phyloP scores from a whole-genome alignment of 2,329 filamentous ascomycete genomes.

The Zarea fungicola region DNA sequence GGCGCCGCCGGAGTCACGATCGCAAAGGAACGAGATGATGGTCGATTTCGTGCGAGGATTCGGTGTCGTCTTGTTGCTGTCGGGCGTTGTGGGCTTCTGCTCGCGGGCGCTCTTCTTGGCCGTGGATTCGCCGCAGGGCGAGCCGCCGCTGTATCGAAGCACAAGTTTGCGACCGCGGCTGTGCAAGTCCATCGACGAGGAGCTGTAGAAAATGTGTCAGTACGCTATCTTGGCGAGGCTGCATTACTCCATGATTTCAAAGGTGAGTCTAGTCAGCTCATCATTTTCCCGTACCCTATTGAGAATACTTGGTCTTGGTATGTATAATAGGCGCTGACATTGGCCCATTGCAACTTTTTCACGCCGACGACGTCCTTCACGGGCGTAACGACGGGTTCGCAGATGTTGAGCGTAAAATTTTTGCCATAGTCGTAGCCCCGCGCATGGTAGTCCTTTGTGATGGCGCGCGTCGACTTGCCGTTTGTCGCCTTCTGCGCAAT shows the following conservation, averaged over 20 bases:
- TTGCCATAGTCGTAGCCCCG: conserved; percentile 71
- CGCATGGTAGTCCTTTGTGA: conserved; percentile 53
- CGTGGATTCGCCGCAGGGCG: conserved; percentile 54
- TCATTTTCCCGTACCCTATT: conserved; percentile 55
- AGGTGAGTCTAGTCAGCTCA: neutral
- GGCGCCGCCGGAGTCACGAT: conserved; percentile 67
- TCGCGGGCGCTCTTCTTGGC: conserved; percentile 30
- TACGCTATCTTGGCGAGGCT: neutral
- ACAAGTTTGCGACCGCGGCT: conserved; percentile 69
- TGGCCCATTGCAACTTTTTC: conserved; percentile 56
- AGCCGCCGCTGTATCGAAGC: conserved; percentile 71
- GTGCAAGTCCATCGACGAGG: conserved; percentile 46
- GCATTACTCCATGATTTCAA: neutral
- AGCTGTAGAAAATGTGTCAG: conserved; percentile 20
- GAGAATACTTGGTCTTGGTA: conserved; percentile 62
- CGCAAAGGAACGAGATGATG: conserved; percentile 89
- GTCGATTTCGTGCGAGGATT: conserved; percentile 59
- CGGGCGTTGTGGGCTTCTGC: conserved; percentile 25
- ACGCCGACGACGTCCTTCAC: conserved; percentile 61
- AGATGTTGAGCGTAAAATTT: conserved; percentile 83
- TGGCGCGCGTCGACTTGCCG: conserved; percentile 38
- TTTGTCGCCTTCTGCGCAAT: conserved; percentile 41
- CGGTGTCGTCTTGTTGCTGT: conserved; percentile 31
- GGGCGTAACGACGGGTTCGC: conserved; percentile 65
- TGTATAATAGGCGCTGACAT: conserved; percentile 75